A percentile compares a stretch with the other conserved stretches of the same genome.
These are phyloP conservation scores for Sordariomycetes sp. DNA, from an alignment of 2,329 filamentous ascomycete species.

Conservation along the genomic window DNA sequence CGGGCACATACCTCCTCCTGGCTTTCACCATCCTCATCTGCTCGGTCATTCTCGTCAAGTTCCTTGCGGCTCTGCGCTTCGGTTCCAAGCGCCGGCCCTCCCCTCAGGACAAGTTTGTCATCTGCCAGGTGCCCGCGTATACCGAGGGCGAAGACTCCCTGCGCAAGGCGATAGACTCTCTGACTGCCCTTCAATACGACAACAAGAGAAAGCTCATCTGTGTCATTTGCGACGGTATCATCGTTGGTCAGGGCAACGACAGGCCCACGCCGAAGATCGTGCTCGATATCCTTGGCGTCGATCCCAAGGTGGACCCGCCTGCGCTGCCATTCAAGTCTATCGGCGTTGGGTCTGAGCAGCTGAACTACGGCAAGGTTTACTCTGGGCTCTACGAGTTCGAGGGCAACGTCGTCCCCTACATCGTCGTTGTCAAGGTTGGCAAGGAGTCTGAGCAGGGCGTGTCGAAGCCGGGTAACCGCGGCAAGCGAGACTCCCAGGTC, in stretches of 20 bases:
- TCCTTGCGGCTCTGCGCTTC: constrained; percentile 85
- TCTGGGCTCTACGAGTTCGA: constrained; percentile 96
- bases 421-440: constrained; percentile 93
- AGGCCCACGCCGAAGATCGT: constrained; percentile 96
- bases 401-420: constrained; percentile 92
- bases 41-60: constrained; percentile 73
- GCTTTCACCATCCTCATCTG: constrained; percentile 80
- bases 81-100: constrained; percentile 82
- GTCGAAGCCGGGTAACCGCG: constrained; percentile 91
- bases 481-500: constrained; percentile 97
- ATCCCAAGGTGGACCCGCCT: constrained; percentile 91
- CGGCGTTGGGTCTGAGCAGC: constrained; percentile 77
- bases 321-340: constrained; percentile 91
- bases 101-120: constrained; percentile 96
- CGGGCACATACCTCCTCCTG: constrained; percentile 85
- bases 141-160: constrained; percentile 96
- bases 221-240: constrained; percentile 95
- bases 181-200: constrained; percentile 91
- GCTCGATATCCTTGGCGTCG: constrained; percentile 90
- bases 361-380: constrained; percentile 98
- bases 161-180: constrained; percentile 83
- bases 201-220: constrained; percentile 97
- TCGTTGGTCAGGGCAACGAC: constrained; percentile 92
- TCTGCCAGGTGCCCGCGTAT: constrained; percentile 95
- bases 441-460: constrained; percentile 91